Evolutionary conservation across 2,329 filamentous ascomycete genomes (phyloP), one percentile per base, ranked within the genome.

Genomic region (Exophiala sideris): DNA sequence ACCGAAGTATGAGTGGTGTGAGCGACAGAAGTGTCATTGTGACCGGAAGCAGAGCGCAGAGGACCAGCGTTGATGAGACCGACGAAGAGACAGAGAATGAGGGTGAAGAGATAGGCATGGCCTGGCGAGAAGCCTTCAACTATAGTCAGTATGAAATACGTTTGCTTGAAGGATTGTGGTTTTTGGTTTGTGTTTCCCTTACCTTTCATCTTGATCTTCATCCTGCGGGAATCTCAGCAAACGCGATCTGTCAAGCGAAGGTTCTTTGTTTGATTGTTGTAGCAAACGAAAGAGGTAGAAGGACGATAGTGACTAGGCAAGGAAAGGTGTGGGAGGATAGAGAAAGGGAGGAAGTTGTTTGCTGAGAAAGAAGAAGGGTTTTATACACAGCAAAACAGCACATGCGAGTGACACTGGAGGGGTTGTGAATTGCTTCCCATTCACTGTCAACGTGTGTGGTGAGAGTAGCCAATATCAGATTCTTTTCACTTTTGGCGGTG

Each of bases 11-110:
- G 35, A 38, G 11, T 11, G 35, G 11, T 12, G 14, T 38, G 35
- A 38, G 11, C 35, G 14, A 16, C 35, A 12, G 35, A 38, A 38
- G 35, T 38, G 14, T 16, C 35, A 38, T 12, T 38, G 35, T 38
- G 35, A 38, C 35, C 35, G 35, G 11, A 10, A 38, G 11, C 35
- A 38, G 35, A 38, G 11, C 35, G 41, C 3, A 44, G 18, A 5
- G 41, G 41, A 44, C 41, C 21, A 44, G 41, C 41, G 41, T 24
- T 24, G 41, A 44, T 20, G 41, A 44, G 21, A 44, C 41, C 20
- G 12, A 24, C 18, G 20, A 44, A 44, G 20, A 44, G 41, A 24
- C 20, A 44, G 10, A 44, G 18, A 29, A 32, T 20, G 18, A 44
- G 21, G 20, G 41, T 44, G 9, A 44, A 16, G 40, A 42, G 20